Base-by-base conservation (phyloP, 2,329 filamentous ascomycete genomes). In the Madurella fahalii region DNA sequence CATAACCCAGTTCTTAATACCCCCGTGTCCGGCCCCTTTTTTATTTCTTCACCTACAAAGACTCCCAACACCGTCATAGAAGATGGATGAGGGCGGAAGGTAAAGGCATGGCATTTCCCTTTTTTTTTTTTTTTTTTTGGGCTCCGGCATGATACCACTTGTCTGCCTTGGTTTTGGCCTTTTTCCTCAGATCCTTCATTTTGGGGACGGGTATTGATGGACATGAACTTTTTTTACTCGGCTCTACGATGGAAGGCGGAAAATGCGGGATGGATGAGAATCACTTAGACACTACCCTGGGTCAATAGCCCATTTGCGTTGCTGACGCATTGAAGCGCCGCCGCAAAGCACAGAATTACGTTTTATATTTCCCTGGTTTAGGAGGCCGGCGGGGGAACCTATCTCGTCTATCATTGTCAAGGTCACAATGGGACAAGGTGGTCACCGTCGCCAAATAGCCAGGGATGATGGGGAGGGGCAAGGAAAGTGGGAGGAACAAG, bases 241-340 rank as follows among this genome's bases (percentile, higher is more conserved):
- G n/a, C 40, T 12, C 17, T 20, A 16, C 13, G 9, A 20, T 15
- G 40, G 48, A 30, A 44, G 53, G 44, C 13, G 44, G 44, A 56
- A 56, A 49, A 41, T 41, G 42, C 41, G 34, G 42, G 52, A 57
- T 51, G 58, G 58, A 62, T 53, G 60, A 57, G 53, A 44, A 54
- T 25, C 25, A 56, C 53, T 58, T 64, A 64, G 62, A 64, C 58
- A 63, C 47, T 59, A 57, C 58, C 57, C 58, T 55, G 62, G 62
- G 61, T 59, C 61, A 64, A 64, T 56, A 63, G 56, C 61, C 62
- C 61, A 45, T 54, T 50, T 37, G 16, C 32, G 51, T 41, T 17
- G 45, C 42, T 34, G 48, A 17, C 30, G 42, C 37, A 43, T 42
- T 30, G 39, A 25, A 40, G 16, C 30, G 15, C n/a, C 40, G 16